Evolutionary conservation across 2,329 filamentous ascomycete genomes (phyloP).

Genomic region (Cercospora sp.): DNA sequence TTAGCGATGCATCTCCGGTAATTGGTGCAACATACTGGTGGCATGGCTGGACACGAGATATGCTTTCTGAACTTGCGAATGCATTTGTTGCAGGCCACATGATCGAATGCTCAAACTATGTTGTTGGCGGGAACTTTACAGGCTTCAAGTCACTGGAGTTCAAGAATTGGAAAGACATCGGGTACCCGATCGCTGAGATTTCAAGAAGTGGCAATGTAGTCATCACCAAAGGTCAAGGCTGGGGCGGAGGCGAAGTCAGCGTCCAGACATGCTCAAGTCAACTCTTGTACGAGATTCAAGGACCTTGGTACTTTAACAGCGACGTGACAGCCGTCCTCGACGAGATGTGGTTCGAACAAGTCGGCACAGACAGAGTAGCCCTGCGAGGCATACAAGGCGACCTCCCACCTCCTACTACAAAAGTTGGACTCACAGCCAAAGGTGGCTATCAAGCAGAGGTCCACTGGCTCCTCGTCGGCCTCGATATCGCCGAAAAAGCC

Average conservation of each 20-base stretch:
- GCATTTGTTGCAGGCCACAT: slow-evolving; percentile 47
- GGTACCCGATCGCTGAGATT: slow-evolving; percentile 42
- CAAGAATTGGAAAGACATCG: slow-evolving; percentile 47
- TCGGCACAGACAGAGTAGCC: slow-evolving; percentile 52
- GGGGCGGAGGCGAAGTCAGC: slow-evolving; percentile 41
- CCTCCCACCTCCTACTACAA: slow-evolving; percentile 53
- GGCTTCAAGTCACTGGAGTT: slow-evolving; percentile 44
- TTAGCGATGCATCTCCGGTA: slow-evolving; percentile 47
- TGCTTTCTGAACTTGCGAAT: slow-evolving; percentile 44
- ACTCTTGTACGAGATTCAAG: slow-evolving; percentile 57
- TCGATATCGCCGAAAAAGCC: slow-evolving; percentile 50
- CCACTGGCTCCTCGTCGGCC: slow-evolving; percentile 48
- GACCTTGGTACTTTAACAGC: slow-evolving; percentile 58
- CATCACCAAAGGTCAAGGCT: slow-evolving; percentile 42
- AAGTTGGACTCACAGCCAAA: slow-evolving; percentile 50
- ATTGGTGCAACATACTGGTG: slow-evolving; percentile 49
- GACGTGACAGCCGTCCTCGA: slow-evolving; percentile 57
- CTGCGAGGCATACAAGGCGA: slow-evolving; percentile 48
- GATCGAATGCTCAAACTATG: slow-evolving; percentile 48
- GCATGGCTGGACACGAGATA: slow-evolving; percentile 45
- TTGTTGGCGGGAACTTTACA: slow-evolving; percentile 47
- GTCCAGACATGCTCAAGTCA: slow-evolving; percentile 56
- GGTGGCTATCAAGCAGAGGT: slow-evolving; percentile 52
- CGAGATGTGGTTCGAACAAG: slow-evolving; percentile 54
- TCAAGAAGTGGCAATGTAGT: slow-evolving; percentile 39